phyloP scores from a whole-genome alignment of 768 basidiomycete species.

The Lentinula sp. region DNA sequence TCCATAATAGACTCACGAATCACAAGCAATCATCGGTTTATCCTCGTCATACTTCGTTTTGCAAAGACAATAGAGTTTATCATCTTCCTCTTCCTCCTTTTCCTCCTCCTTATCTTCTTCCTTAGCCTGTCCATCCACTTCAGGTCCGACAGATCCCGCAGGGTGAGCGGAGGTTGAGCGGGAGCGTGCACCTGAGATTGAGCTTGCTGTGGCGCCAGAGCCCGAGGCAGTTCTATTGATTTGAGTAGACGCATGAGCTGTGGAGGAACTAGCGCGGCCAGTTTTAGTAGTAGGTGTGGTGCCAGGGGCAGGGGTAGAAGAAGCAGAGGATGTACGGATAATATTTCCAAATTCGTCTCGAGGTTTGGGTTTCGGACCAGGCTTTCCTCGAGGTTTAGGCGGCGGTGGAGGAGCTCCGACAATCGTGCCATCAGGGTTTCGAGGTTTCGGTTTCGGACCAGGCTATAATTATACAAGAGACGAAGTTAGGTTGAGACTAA shows the following conservation, averaged over 20 bases:
- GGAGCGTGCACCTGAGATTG: conserved; percentile 43
- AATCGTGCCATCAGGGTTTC: conserved; percentile 19
- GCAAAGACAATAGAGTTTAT: conserved; percentile 85
- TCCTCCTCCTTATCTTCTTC: conserved; percentile 41
- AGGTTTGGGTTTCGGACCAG: conserved; percentile 13
- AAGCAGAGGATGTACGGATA: conserved; percentile 8
- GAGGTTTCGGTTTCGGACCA: conserved; percentile 25
- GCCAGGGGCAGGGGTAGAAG: conserved; percentile 12
- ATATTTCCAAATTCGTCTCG: conserved; percentile 7
- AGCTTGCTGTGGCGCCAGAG: conserved; percentile 16
- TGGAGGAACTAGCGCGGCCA: conserved; percentile 10
- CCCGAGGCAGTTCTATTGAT: conserved; percentile 11
- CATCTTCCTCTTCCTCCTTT: conserved; percentile 45
- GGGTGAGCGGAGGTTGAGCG: conserved; percentile 71
- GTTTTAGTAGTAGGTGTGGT: not conserved
- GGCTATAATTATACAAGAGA: conserved; percentile 13
- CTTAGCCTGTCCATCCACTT: conserved; percentile 30
- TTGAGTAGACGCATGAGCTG: conserved; percentile 8
- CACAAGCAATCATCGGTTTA: conserved; percentile 89
- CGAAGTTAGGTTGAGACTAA: not conserved
- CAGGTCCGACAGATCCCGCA: conserved; percentile 29
- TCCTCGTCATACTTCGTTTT: conserved; percentile 85
- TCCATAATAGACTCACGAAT: conserved; percentile 50
- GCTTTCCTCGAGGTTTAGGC: conserved; percentile 10
- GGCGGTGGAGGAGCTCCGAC: conserved; percentile 10